Base-by-base conservation (phyloP, 2,329 filamentous ascomycete species). In the Ophiostoma tasmaniense region DNA sequence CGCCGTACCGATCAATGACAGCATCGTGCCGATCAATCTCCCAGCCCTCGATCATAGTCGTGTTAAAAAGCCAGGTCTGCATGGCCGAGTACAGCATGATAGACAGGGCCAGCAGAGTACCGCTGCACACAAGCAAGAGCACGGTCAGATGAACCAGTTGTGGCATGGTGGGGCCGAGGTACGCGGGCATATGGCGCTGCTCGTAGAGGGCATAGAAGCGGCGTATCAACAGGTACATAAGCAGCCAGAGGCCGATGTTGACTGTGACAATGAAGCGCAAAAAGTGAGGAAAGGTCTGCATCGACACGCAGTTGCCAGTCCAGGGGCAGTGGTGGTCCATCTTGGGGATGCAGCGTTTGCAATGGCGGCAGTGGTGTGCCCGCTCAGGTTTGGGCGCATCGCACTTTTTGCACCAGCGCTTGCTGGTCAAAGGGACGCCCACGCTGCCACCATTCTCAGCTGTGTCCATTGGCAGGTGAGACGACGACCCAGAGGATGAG, bases 301-400 rank as follows among this genome's bases (percentile, higher is more conserved):
- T 85, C 14, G 90, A 93, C 67, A 95, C 90, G 80, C 92, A 96
- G 79, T 93, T 94, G 71, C 80, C 81, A 3, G 90, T 94, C 91
- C 91, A 95, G 2, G 91, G 90, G 76, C 91, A 95, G 80, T 96
- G 91, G 79, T 93, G 90, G 79, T 93, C 90, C 90, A 93, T 93
- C 78, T 87, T 90, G 50, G 90, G 89, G 66, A 93, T 85, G 77
- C 90, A 93, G 74, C 89, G 86, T 72, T 82, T 81, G 79, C 91
- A 96, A 73, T 86, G 85, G 72, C 88, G 89, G 80, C 92, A 96
- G 81, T 96, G 92, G 81, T 95, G 92, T 1, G 91, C 87, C 72
- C 92, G 83, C 0, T 89, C 87, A 1, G 92, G 91, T 75, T 95
- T 95, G 14, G 87, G 87, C 42, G 86, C 84, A 65, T 85, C 80